Percentiles rank a stretch among this genome's conserved stretches.
phyloP scores from a whole-genome alignment of 257 asterid genomes.

The Anisodus tanguticus region DNA sequence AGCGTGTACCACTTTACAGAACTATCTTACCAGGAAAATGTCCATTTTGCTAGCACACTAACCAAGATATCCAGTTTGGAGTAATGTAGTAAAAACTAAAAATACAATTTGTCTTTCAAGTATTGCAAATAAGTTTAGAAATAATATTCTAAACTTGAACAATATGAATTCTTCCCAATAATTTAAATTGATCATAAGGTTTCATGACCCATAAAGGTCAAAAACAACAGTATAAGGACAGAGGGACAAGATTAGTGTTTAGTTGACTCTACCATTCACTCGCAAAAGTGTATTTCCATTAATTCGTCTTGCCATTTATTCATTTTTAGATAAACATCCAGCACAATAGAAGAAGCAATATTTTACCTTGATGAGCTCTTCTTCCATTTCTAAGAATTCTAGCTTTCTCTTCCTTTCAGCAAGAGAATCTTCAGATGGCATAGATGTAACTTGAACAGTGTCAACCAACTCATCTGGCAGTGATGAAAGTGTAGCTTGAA shows the following conservation, averaged over 20 bases:
- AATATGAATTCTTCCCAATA: slow-evolving; percentile 1
- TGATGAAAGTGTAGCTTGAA: slow-evolving; percentile 79
- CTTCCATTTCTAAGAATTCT: slow-evolving; percentile 90
- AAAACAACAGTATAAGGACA: neutral
- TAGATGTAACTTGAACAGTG: slow-evolving; percentile 72
- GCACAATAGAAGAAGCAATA: slow-evolving; percentile 7
- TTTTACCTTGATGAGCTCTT: slow-evolving; percentile 82
- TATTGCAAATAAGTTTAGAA: slow-evolving; percentile 9
- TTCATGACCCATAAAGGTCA: slow-evolving; percentile 24
- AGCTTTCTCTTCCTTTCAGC: slow-evolving; percentile 90
- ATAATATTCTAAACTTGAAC: neutral
- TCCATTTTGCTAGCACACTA: neutral
- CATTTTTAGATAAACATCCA: neutral
- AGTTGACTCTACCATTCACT: neutral
- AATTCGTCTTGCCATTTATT: neutral
- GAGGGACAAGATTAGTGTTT: neutral
- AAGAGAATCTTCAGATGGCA: slow-evolving; percentile 90
- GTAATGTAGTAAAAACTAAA: slow-evolving; percentile 9
- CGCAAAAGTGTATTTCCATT: neutral
- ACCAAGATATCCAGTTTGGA: neutral
- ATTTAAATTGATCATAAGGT: neutral
- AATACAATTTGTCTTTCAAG: neutral
- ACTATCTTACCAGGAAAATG: neutral
- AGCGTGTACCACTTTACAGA: neutral
- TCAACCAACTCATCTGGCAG: slow-evolving; percentile 96